Evolutionary conservation across 2,329 filamentous ascomycete genomes (phyloP), one percentile per base, ranked within the genome.

Genomic region (Aureobasidium uvarum): DNA sequence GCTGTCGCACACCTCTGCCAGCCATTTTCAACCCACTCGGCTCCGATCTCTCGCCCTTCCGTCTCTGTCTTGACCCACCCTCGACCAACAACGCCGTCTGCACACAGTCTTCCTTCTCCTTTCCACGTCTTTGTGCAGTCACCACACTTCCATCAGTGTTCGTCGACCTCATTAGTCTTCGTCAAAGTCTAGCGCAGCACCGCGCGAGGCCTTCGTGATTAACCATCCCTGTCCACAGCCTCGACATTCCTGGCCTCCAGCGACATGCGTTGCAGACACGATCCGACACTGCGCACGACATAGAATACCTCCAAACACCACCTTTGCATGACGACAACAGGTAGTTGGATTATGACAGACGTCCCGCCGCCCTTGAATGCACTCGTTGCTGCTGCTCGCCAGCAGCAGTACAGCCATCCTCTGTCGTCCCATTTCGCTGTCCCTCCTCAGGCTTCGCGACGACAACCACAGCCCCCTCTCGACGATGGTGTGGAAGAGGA

Each of bases 401-500:
- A 33, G 23, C 46, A 52, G 46, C 58, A 62, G 6, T 31, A 60
- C 43, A 48, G 51, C 31, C 56, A 48, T 43, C 48, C 46, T 54
- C 46, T 54, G 60, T 54, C 60, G 38, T 36, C 60, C 11, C 45
- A 45, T 23, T 63, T 63, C 23, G 48, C 48, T 7, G 36, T 39
- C 16, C 23, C 60, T 33, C 25, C 43, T 6, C n/a, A 48, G 4
- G 48, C 20, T n/a, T 50, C 60, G 48, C 60, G 60, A 33, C 60
- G 60, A 41, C 38, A 52, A 54, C 16, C 60, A 18, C 46, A 43
- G 18, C 46, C 28, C 18, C 60, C 60, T n/a, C 13, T 54, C 18
- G 64, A 65, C 39, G 64, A 56, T 23, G 55, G 45, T 14, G 48
- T 66, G 7, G 86, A 88, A 69, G 90, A 93, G 78, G 90, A 94